phyloP scores from a whole-genome alignment of 2,329 filamentous ascomycete genomes.

The Sporothrix pallida region DNA sequence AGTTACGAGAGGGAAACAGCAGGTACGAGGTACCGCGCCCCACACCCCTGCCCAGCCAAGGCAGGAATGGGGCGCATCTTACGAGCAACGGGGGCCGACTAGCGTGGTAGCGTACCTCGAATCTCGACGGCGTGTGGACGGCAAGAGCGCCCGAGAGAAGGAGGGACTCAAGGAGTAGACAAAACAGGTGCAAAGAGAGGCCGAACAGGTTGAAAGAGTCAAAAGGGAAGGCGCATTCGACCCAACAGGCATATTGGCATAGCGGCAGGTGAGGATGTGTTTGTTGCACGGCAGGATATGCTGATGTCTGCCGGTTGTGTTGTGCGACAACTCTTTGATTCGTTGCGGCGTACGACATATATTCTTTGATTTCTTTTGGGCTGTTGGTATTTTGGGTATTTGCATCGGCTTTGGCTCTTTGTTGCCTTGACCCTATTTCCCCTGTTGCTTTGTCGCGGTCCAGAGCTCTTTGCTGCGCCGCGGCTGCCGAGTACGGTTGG shows the following conservation, averaged over 20 bases:
- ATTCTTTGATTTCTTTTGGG: background rate
- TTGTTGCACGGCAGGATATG: constrained; percentile 22
- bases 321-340: background rate
- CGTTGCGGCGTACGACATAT: too few relatives aligned
- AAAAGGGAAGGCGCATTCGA: background rate
- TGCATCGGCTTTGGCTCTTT: background rate
- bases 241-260: background rate
- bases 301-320: constrained; percentile 10
- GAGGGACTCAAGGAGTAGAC: background rate
- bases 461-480: too few relatives aligned
- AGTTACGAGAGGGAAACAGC: constrained; percentile 6
- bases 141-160: constrained; percentile 10
- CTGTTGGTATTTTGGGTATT: background rate
- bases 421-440: background rate
- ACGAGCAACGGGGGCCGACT: constrained; percentile 22
- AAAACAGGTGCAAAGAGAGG: constrained; percentile 6
- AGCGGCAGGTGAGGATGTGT: background rate
- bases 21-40: constrained; percentile 25
- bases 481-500: too few relatives aligned
- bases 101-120: background rate
- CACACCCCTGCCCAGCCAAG: constrained; percentile 26
- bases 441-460: too few relatives aligned
- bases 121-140: background rate
- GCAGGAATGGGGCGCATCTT: constrained; percentile 28
- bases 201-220: background rate